A percentile compares a stretch with the other conserved stretches of the same genome.
These are phyloP conservation scores for Colletotrichum sp. DNA, from an alignment of 2,329 filamentous ascomycete genomes.

Conservation along the genomic window DNA sequence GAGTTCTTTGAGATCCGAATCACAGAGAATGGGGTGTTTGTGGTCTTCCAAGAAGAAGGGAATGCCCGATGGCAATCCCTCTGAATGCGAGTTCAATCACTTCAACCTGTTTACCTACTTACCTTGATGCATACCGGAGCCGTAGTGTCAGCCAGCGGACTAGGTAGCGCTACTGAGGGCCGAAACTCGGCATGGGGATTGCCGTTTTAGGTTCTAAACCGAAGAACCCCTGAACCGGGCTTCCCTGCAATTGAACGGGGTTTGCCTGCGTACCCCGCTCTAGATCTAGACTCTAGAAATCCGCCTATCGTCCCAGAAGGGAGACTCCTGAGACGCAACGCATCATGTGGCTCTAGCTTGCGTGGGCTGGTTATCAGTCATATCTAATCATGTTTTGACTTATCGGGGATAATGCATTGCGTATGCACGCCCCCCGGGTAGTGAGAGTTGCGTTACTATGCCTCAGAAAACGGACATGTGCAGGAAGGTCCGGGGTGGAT, in stretches of 20 bases:
- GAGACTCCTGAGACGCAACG: not conserved
- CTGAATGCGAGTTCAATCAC: not conserved
- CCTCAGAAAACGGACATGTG: not conserved
- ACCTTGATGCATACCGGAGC: no score
- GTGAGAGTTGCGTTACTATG: no score
- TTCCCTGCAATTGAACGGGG: not conserved
- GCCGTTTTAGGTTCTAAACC: not conserved
- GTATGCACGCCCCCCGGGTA: no score
- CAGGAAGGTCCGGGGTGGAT: not conserved
- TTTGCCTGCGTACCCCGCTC: not conserved
- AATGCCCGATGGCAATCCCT: not conserved
- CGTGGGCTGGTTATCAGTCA: not conserved
- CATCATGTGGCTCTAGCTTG: not conserved
- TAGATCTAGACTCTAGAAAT: not conserved
- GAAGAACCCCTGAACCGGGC: not conserved
- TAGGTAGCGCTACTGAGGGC: not conserved
- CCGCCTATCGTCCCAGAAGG: not conserved
- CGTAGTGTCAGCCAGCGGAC: no score
- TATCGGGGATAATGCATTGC: no score
- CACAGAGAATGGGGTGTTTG: rapidly evolving
- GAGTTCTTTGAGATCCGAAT: not conserved
- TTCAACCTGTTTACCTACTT: not conserved
- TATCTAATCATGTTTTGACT: not conserved
- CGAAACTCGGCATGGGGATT: not conserved
- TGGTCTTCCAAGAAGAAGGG: not conserved